phyloP scores from a whole-genome alignment of 179 eudicot species.

The Monotropa hypopitys region DNA sequence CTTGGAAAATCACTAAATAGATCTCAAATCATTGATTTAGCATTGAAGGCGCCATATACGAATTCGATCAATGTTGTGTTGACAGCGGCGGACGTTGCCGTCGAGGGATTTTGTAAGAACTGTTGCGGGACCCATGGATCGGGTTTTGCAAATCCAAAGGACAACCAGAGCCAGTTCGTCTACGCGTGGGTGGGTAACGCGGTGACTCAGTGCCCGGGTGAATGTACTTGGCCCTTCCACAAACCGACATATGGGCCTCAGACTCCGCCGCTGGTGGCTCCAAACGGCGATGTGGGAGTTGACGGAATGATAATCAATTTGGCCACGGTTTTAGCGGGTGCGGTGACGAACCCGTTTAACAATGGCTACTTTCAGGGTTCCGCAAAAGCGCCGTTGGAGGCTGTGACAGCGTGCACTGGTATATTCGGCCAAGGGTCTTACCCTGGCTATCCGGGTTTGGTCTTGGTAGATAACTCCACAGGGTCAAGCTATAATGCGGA shows the following conservation, averaged over 20 bases:
- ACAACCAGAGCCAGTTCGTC: not conserved
- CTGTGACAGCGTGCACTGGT: constrained; percentile 4
- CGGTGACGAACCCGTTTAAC: constrained; percentile 6
- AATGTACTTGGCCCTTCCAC: constrained; percentile 3
- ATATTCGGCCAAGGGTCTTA: not conserved
- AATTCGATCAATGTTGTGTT: constrained; percentile 8
- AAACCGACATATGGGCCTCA: constrained; percentile 2
- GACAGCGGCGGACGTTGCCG: constrained; percentile 7
- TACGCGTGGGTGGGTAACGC: constrained; percentile 17
- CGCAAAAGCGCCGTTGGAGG: not conserved
- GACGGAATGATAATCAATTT: constrained; percentile 11
- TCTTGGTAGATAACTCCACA: not conserved
- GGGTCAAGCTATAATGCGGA: constrained; percentile 4
- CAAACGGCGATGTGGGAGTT: constrained; percentile 9
- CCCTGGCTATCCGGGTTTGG: not conserved
- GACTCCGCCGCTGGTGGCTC: not conserved
- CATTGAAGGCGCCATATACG: not conserved
- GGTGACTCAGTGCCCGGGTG: constrained; percentile 6
- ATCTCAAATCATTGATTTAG: not conserved
- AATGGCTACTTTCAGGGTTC: constrained; percentile 8
- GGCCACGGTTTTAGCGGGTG: not conserved
- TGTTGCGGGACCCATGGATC: constrained; percentile 17
- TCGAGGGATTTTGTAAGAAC: constrained; percentile 14
- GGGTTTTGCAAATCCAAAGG: not conserved
- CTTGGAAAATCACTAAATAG: constrained; percentile 10